Percentiles rank a stretch among this genome's conserved stretches.
Evolutionary conservation across 306 rosid genomes (phyloP).

Genomic region (Castanea mollissima): DNA sequence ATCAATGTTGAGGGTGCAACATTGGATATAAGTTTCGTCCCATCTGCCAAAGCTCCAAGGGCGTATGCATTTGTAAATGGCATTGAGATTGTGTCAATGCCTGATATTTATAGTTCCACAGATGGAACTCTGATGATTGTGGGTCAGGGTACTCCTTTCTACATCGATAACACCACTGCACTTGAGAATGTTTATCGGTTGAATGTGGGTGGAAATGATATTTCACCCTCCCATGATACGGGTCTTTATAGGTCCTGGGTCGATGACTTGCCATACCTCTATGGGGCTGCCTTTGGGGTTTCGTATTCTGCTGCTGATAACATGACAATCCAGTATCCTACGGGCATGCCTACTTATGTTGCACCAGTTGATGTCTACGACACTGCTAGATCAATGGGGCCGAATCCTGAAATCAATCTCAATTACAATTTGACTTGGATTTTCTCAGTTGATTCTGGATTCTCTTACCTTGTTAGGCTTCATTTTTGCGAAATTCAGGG

Average conservation of each 20-base stretch:
- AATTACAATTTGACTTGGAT: conserved; percentile 87
- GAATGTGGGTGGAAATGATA: conserved; percentile 87
- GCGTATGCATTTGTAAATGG: conserved; percentile 83
- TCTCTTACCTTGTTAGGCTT: conserved; percentile 80
- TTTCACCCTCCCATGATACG: conserved; percentile 69
- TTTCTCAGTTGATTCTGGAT: conserved; percentile 72
- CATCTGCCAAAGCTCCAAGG: conserved; percentile 49
- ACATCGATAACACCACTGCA: conserved; percentile 63
- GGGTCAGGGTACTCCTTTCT: conserved; percentile 28
- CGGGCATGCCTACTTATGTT: conserved; percentile 42
- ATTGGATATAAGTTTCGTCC: conserved; percentile 63
- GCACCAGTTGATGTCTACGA: conserved; percentile 67
- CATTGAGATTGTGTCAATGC: conserved; percentile 83
- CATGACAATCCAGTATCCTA: conserved; percentile 47
- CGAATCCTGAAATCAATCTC: conserved; percentile 32
- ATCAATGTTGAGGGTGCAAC: conserved; percentile 59
- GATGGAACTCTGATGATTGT: conserved; percentile 46
- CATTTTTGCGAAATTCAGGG: conserved; percentile 70
- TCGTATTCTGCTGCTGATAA: conserved; percentile 42
- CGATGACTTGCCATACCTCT: conserved; percentile 58
- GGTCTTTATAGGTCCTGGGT: conserved; percentile 81
- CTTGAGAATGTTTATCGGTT: conserved; percentile 73
- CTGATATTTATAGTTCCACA: conserved; percentile 60
- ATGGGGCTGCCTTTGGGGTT: conserved; percentile 67
- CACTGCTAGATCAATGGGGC: conserved; percentile 93